These are phyloP conservation scores for Yamadazyma jaroonii DNA, from an alignment of 1,139 yeast genomes.

Conservation along the genomic window DNA sequence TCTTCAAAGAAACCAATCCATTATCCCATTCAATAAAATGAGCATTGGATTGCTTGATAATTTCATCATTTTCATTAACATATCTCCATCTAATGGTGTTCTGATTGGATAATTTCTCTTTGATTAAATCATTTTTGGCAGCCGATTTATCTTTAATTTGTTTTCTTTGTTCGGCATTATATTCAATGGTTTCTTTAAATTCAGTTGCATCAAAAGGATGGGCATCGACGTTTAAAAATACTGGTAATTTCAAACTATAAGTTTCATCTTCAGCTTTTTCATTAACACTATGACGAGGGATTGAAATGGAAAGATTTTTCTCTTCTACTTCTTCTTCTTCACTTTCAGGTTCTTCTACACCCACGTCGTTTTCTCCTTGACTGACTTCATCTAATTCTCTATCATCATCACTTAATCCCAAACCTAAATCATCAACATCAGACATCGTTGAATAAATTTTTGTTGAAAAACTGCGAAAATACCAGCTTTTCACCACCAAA, in stretches of 20 bases:
- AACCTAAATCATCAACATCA: conserved; percentile 17
- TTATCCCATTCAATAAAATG: conserved; percentile 94
- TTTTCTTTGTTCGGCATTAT: conserved; percentile 40
- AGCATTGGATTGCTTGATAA: conserved; percentile 82
- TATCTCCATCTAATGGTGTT: conserved; percentile 94
- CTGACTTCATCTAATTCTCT: conserved; percentile 3
- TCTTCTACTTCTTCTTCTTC: conserved; percentile 24
- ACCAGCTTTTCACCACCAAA: too few relatives aligned
- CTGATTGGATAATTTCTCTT: conserved; percentile 61
- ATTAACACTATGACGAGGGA: conserved; percentile 71
- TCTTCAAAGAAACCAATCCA: conserved; percentile 78
- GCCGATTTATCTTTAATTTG: conserved; percentile 31
- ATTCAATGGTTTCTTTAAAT: conserved; percentile 55
- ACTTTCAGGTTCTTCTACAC: conserved; percentile 17
- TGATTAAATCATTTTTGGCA: conserved; percentile 41
- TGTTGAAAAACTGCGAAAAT: background rate
- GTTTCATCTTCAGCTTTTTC: conserved; percentile 42
- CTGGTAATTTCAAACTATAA: conserved; percentile 70
- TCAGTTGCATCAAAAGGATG: conserved; percentile 80
- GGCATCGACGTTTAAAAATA: conserved; percentile 78
- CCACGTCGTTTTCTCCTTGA: conserved; percentile 3
- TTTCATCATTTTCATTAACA: conserved; percentile 62
- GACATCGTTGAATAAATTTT: conserved; percentile 11
- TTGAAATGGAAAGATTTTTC: conserved; percentile 56
- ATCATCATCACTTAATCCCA: conserved; percentile 14